Base-by-base conservation (phyloP, 176 grass and related monocot species). In the Otatea glauca region DNA sequence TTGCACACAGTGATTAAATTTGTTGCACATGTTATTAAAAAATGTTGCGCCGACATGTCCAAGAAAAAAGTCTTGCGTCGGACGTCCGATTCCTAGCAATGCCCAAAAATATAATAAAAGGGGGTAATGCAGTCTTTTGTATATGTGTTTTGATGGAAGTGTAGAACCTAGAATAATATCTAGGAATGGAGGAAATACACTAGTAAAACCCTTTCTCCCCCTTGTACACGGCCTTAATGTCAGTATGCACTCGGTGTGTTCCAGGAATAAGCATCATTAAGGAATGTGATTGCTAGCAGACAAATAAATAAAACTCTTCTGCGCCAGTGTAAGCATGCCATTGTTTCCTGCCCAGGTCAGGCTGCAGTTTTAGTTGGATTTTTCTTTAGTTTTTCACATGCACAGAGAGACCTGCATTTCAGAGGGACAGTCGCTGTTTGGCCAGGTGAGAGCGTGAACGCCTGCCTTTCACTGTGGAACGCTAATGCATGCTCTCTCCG, bases 211-310 rank as follows among this genome's bases (percentile, higher is more conserved):
- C 35, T 43, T 59, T 16, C 8, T 24, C 1, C 29, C 37, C 5
- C 45, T n/a, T 17, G 34, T 50, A 43, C 61, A 66, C 60, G 5
- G 25, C 44, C 53, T 50, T 20, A 37, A 23, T 41, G 53, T 60
- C 78, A 61, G 71, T 29, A 9, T 62, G 75, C 62, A 59, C 60
- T 81, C 37, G 20, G 25, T 12, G 44, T 66, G 47, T 18, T 59
- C 48, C 17, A 59, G 70, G 10, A 51, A 41, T 63, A 70, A 16
- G 15, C 72, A 82, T 82, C 64, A 82, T 88, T 69, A 53, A 63
- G 50, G 20, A 70, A 12, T 68, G 86, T 71, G 65, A 16, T 66
- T 21, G 35, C 7, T 15, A 21, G 38, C 35, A 72, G 5, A 27
- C 29, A 78, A 32, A 64, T 12, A 20, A 29, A 29, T 29, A 49